phyloP scores from a whole-genome alignment of 257 asterid species.

The Perilla frutescens region DNA sequence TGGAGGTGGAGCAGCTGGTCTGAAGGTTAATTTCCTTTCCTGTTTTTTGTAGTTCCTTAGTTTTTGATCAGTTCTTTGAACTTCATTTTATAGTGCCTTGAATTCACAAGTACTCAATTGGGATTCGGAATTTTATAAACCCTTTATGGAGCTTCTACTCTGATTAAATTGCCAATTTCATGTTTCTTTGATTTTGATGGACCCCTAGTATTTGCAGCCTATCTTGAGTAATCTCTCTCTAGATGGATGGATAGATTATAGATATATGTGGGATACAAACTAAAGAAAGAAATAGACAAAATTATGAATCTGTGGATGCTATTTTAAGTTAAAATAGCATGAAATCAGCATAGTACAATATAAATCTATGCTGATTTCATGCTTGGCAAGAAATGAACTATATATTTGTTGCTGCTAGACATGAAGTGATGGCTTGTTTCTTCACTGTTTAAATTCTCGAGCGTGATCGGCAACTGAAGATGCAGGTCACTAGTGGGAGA shows the following conservation, averaged over 20 bases:
- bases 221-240: too few relatives aligned
- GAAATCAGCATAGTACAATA: too few relatives aligned
- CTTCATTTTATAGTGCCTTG: not conserved
- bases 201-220: not conserved
- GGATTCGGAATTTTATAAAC: constrained; percentile 12
- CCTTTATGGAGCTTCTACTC: not conserved
- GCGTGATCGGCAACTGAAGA: not conserved
- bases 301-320: not conserved
- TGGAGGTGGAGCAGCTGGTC: constrained; percentile 80
- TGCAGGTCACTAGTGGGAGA: constrained; percentile 10
- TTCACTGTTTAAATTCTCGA: not conserved
- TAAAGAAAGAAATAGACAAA: not conserved
- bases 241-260: too few relatives aligned
- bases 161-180: not conserved
- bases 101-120: constrained; percentile 5
- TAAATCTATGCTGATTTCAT: too few relatives aligned
- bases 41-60: too few relatives aligned
- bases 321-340: too few relatives aligned
- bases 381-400: too few relatives aligned
- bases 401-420: not conserved
- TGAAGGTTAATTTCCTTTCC: constrained; percentile 58
- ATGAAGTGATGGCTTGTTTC: not conserved
- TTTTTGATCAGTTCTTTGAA: not conserved
- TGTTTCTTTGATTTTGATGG: not conserved
- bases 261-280: not conserved